phyloP scores from a whole-genome alignment of 2,329 filamentous ascomycete species.

The Leptographium radiaticola region DNA sequence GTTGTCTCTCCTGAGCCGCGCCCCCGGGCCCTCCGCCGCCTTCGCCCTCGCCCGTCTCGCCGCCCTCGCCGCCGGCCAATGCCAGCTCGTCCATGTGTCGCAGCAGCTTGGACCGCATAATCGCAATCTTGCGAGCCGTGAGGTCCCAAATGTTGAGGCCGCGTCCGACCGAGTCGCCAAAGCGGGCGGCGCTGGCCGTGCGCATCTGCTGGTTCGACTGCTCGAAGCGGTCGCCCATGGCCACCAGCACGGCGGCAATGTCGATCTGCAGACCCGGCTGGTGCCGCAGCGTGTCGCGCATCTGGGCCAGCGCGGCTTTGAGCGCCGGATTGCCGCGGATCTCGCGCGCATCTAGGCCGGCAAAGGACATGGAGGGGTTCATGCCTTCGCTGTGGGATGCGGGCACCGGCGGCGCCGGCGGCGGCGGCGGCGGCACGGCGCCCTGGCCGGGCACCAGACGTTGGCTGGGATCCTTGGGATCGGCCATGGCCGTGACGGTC shows the following conservation, averaged over 20 bases:
- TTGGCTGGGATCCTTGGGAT: slow-evolving; percentile 1
- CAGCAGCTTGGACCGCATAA: slow-evolving; percentile 31
- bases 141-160: slow-evolving; percentile 35
- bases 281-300: slow-evolving; percentile 27
- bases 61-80: neutral
- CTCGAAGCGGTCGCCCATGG: slow-evolving; percentile 29
- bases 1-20: no score
- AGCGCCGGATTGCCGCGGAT: slow-evolving; percentile 24
- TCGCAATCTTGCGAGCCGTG: slow-evolving; percentile 31
- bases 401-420: neutral
- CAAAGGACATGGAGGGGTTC: neutral
- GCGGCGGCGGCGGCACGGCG: neutral
- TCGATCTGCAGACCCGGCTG: slow-evolving; percentile 33
- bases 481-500: neutral
- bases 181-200: slow-evolving; percentile 13
- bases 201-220: slow-evolving; percentile 25
- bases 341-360: slow-evolving; percentile 7
- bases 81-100: neutral
- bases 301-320: slow-evolving; percentile 24
- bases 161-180: slow-evolving; percentile 15
- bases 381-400: neutral
- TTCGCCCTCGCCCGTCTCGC: no score
- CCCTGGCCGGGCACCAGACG: slow-evolving; percentile 6
- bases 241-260: slow-evolving; percentile 27
- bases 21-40: no score